phyloP scores from a whole-genome alignment of 2,329 filamentous ascomycete genomes.

The Ophiostoma populinum region DNA sequence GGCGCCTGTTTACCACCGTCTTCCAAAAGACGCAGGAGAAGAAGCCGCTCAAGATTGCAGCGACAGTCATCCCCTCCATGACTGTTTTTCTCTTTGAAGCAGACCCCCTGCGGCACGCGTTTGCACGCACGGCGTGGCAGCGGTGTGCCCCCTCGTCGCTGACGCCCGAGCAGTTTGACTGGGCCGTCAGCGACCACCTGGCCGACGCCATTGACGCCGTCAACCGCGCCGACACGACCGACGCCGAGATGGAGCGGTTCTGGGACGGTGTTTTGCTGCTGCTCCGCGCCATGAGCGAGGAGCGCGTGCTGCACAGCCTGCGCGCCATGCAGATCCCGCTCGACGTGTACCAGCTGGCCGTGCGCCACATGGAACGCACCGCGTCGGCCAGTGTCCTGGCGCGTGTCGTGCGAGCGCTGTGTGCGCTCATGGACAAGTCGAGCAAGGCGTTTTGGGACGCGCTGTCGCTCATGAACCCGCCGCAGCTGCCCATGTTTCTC shows the following conservation, averaged over 20 bases:
- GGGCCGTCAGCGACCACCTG: slow-evolving; percentile 64
- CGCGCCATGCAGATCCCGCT: slow-evolving; percentile 63
- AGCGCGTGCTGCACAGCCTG: slow-evolving; percentile 61
- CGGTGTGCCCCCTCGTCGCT: slow-evolving; percentile 43
- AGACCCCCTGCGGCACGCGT: slow-evolving; percentile 43
- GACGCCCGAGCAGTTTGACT: slow-evolving; percentile 63
- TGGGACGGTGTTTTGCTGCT: slow-evolving; percentile 67
- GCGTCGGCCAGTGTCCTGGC: slow-evolving; percentile 42
- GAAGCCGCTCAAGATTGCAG: slow-evolving; percentile 58
- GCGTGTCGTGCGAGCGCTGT: slow-evolving; percentile 53
- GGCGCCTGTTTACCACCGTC: slow-evolving; percentile 56
- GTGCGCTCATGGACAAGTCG: slow-evolving; percentile 54
- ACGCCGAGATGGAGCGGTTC: slow-evolving; percentile 44
- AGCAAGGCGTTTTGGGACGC: slow-evolving; percentile 76
- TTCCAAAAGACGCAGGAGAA: slow-evolving; percentile 68
- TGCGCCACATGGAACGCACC: slow-evolving; percentile 33
- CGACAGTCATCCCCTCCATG: slow-evolving; percentile 61
- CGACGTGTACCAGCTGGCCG: slow-evolving; percentile 48
- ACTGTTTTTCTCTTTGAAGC: slow-evolving; percentile 69
- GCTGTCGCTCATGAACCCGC: slow-evolving; percentile 63
- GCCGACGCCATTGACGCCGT: slow-evolving; percentile 47
- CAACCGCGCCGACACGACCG: slow-evolving; percentile 28
- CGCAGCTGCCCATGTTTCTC: slow-evolving; percentile 67
- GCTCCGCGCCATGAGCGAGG: slow-evolving; percentile 52
- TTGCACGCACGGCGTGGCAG: slow-evolving; percentile 54